Evolutionary conservation across 2,329 filamentous ascomycete species (phyloP).

Genomic region (Pseudocercospora vitis): DNA sequence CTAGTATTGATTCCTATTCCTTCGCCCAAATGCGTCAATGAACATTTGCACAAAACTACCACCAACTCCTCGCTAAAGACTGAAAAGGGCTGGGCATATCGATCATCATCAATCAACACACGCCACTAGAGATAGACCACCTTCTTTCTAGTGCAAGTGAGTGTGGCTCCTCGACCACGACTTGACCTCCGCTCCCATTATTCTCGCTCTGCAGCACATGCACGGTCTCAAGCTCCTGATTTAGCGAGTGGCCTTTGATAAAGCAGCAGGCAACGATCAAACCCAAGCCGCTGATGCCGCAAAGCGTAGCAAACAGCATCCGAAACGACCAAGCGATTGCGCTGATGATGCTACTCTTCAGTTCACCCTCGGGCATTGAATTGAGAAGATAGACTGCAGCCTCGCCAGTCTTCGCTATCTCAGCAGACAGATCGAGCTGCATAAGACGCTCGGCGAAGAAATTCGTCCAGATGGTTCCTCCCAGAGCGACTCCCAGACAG

Average conservation of each 20-base stretch:
- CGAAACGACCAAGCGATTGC: constrained; percentile 28
- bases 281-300: constrained; percentile 30
- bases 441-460: constrained; percentile 25
- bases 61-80: constrained; percentile 3
- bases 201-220: constrained; percentile 14
- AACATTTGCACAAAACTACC: background rate
- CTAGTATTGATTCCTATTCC: background rate
- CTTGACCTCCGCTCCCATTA: background rate
- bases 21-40: no score
- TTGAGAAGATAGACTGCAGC: constrained; percentile 25
- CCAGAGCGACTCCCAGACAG: constrained; percentile 51
- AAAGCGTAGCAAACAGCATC: constrained; percentile 29
- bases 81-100: background rate
- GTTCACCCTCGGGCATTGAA: constrained; percentile 15
- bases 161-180: background rate
- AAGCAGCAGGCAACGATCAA: constrained; percentile 18
- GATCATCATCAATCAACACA: background rate
- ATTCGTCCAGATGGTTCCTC: constrained; percentile 46
- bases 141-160: background rate
- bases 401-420: constrained; percentile 27
- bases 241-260: constrained; percentile 20
- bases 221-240: constrained; percentile 21
- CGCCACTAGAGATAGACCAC: background rate
- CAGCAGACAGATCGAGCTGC: constrained; percentile 11
- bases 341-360: constrained; percentile 17